These are phyloP conservation scores for Clonostachys sp. DNA, from an alignment of 2,329 filamentous ascomycete genomes.

Conservation along the genomic window DNA sequence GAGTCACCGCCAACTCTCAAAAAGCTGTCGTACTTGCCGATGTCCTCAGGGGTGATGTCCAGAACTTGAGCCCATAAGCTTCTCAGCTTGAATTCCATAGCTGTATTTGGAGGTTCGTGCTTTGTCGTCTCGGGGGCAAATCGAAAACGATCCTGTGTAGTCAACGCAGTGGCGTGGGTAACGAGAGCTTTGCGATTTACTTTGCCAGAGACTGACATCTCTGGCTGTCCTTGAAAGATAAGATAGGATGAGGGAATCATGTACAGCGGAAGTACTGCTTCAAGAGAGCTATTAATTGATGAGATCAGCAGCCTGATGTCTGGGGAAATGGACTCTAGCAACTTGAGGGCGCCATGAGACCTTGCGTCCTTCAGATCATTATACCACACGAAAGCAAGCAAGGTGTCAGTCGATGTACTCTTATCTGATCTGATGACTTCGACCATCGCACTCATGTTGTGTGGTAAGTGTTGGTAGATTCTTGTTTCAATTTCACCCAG, in stretches of 20 bases:
- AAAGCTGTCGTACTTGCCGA: slow-evolving; percentile 5
- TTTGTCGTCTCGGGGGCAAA: neutral
- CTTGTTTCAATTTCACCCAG: neutral
- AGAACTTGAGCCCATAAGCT: slow-evolving; percentile 31
- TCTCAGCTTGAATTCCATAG: slow-evolving; percentile 13
- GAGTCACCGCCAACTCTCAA: slow-evolving; percentile 8
- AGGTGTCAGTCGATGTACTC: neutral
- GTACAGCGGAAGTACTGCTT: slow-evolving; percentile 2
- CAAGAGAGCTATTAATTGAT: neutral
- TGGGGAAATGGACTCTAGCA: slow-evolving; percentile 1
- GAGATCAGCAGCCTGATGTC: slow-evolving; percentile 1
- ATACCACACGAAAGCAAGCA: slow-evolving; percentile 5
- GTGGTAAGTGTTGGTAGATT: neutral
- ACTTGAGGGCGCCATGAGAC: neutral
- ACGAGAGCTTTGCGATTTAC: slow-evolving; percentile 2
- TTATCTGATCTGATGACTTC: slow-evolving; percentile 5
- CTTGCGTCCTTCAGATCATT: too few relatives aligned
- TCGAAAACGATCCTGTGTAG: neutral
- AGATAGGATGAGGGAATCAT: slow-evolving; percentile 8
- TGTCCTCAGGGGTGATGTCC: neutral
- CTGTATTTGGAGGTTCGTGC: neutral
- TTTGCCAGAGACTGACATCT: slow-evolving; percentile 6
- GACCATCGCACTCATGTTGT: slow-evolving; percentile 1
- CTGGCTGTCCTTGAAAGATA: slow-evolving; percentile 5
- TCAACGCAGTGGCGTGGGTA: neutral